Evolutionary conservation across 768 basidiomycete genomes (phyloP).

Genomic region (Mycena galericulata): DNA sequence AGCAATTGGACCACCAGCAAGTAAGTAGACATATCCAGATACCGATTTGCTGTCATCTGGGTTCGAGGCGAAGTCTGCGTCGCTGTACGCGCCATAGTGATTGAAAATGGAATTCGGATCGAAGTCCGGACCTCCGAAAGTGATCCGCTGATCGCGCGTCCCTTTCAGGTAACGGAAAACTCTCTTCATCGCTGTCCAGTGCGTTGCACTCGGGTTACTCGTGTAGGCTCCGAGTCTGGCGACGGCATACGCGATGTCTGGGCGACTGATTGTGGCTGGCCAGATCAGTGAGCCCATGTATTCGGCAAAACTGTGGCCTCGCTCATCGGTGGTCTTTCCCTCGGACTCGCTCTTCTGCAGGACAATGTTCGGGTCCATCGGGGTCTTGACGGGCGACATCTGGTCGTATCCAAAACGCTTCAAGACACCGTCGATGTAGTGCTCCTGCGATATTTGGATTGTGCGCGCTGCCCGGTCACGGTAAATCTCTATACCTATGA

Average conservation of each 20-base stretch:
- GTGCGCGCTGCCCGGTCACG: not conserved
- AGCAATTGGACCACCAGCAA: slow-evolving; percentile 37
- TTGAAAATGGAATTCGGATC: not conserved
- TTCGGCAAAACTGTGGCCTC: slow-evolving; percentile 1
- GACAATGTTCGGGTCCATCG: too few species aligned
- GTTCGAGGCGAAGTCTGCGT: slow-evolving; percentile 11
- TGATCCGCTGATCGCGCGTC: not conserved
- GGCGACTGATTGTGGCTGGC: slow-evolving; percentile 20
- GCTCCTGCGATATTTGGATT: not conserved
- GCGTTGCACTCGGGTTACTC: not conserved
- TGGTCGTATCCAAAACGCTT: slow-evolving; percentile 12
- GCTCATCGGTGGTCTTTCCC: not conserved
- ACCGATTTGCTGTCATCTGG: slow-evolving; percentile 38
- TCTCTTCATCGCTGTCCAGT: slow-evolving; percentile 11
- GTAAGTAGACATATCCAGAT: slow-evolving; percentile 40
- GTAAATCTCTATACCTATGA: slow-evolving; percentile 41
- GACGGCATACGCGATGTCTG: not conserved
- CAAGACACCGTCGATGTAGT: slow-evolving; percentile 7
- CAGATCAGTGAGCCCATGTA: slow-evolving; percentile 30
- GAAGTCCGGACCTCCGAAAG: not conserved
- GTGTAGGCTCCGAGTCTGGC: not conserved
- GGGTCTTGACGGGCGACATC: slow-evolving; percentile 11
- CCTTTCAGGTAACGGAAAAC: not conserved
- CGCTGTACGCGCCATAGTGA: slow-evolving; percentile 2
- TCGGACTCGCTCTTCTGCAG: slow-evolving; percentile 5